Base-by-base conservation (phyloP, 2,329 filamentous ascomycete genomes). In the Aspergillus sp. region DNA sequence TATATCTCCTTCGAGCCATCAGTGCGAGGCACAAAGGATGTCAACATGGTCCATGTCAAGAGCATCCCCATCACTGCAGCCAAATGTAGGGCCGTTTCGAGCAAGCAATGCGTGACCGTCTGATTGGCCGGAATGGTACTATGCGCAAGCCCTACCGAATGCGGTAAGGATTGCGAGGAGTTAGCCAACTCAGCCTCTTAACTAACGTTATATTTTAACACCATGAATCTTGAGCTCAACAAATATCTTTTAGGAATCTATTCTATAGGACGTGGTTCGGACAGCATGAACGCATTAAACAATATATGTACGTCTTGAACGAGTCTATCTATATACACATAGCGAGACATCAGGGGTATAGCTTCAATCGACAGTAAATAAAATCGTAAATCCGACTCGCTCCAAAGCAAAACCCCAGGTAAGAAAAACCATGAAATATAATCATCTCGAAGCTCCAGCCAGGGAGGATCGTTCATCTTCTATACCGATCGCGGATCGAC, bases 251-350 rank as follows among this genome's bases (percentile, higher is more conserved):
- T 36, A 15, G 2, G 32, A 13, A 36, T 36, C 32, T 13, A 36
- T 13, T 36, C 32, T 36, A 36, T 36, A 36, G 32, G 32, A 36
- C 32, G 41, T 23, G 11, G 21, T 44, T 44, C 41, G 21, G 3
- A 44, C 21, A 23, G 19, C 25, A 17, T 56, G 23, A 48, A 47
- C 41, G 27, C 25, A 54, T 54, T 47, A 36, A 44, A 50, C 15
- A 30, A 25, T 57, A 49, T 48, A 57, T 51, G 32, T 56, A 47
- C 54, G 36, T 19, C 30, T 11, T 32, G 6, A 36, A 53, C 32
- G 47, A 61, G 57, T 63, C 55, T 57, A 60, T 61, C 57, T 64
- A 62, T 60, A 59, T 60, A 64, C 54, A 64, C 30, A 23, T 32
- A 59, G 42, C n/a, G 39, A 44, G 30, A 50, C 47, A 50, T 50